These are phyloP conservation scores for Glarea lozoyensis DNA, from an alignment of 495 filamentous ascomycete genomes.

Conservation along the genomic window DNA sequence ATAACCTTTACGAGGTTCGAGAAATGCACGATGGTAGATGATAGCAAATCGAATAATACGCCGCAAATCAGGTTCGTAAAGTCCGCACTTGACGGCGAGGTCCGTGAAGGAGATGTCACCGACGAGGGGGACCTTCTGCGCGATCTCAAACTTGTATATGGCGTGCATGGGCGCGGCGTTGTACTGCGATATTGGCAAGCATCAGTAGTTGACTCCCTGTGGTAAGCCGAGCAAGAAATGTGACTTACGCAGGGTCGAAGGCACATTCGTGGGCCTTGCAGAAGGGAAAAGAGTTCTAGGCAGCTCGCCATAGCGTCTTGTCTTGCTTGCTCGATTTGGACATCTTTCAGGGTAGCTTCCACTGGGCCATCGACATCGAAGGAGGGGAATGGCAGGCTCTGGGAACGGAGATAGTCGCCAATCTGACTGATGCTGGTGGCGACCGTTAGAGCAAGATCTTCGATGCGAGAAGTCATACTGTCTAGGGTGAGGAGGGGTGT, in stretches of 20 bases:
- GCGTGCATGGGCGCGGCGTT: too few species aligned
- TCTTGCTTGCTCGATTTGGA: conserved; percentile 5
- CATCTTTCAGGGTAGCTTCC: background rate
- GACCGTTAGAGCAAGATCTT: background rate
- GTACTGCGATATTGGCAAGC: too few species aligned
- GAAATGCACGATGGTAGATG: conserved; percentile 19
- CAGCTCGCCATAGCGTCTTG: conserved; percentile 1
- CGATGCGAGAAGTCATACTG: conserved; percentile 1
- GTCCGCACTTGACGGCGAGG: conserved; percentile 10
- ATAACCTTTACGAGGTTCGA: conserved; percentile 12
- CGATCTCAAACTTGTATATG: conserved; percentile 19
- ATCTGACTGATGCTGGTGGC: background rate
- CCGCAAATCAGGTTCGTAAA: conserved; percentile 16
- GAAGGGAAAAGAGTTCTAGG: conserved; percentile 7
- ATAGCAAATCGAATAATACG: conserved; percentile 20
- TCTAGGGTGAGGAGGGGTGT: too few species aligned
- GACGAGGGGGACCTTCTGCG: conserved; percentile 14
- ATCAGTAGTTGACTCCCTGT: conserved; percentile 8
- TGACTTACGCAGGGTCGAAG: conserved; percentile 1
- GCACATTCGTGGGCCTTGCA: conserved; percentile 7
- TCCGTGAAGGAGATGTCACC: conserved; percentile 16
- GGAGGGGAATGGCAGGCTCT: conserved; percentile 5
- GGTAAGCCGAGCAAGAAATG: background rate
- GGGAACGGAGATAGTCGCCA: background rate
- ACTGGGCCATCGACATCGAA: conserved; percentile 9